Percentiles rank a stretch among this genome's conserved stretches.
phyloP scores from a whole-genome alignment of 345 rosid genomes.

The Raphanus raphanistrum region DNA sequence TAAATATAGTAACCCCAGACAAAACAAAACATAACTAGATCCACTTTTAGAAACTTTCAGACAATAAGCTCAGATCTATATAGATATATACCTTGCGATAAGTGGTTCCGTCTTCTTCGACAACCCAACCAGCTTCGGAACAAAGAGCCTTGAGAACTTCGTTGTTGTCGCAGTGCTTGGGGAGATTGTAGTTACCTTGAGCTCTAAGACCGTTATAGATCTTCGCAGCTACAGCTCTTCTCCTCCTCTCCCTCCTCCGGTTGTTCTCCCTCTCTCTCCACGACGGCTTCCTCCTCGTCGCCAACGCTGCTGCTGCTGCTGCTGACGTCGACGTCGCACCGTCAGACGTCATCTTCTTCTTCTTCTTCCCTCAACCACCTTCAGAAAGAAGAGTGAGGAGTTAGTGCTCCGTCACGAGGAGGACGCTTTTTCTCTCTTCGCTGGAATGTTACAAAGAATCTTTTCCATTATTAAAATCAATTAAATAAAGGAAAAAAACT shows the following conservation, averaged over 20 bases:
- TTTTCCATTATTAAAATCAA: conserved; percentile 10
- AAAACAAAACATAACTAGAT: background rate
- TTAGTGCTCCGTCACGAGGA: background rate
- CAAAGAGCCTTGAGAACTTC: conserved; percentile 97
- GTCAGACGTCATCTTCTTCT: conserved; percentile 82
- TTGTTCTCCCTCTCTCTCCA: conserved; percentile 99
- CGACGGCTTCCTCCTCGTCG: conserved; percentile 86
- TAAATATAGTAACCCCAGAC: background rate
- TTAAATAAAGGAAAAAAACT: background rate
- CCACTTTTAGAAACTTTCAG: background rate
- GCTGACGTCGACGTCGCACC: conserved; percentile 80
- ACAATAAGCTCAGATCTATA: conserved; percentile 13
- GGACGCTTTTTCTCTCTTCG: background rate
- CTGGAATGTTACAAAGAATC: conserved; percentile 36
- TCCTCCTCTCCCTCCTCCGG: conserved; percentile 85
- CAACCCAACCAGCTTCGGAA: conserved; percentile 92
- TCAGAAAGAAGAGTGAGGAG: background rate
- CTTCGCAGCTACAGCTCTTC: conserved; percentile 92
- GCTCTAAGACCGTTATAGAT: conserved; percentile 81
- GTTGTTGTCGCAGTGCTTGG: conserved; percentile 96
- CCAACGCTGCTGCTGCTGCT: conserved; percentile 33
- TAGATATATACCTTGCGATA: conserved; percentile 71
- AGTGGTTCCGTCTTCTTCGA: conserved; percentile 95
- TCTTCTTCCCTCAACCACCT: conserved; percentile 10
- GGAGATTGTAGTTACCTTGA: conserved; percentile 85